Base-by-base conservation (phyloP, 1,139 yeast genomes). In the Geotrichum cucujoidarum region DNA sequence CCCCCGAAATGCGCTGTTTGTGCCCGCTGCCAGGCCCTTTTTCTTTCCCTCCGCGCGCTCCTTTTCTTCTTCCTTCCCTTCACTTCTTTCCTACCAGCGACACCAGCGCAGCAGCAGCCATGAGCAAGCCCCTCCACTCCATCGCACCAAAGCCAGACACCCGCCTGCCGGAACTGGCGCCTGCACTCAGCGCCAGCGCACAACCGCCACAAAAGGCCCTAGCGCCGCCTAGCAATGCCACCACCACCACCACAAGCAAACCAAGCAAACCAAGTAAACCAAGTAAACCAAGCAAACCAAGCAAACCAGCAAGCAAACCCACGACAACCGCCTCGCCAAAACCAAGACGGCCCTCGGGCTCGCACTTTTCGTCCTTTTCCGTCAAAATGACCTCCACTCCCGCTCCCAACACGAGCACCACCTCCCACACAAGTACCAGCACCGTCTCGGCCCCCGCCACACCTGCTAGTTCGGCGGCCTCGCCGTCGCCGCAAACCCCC, bases 361-460 rank as follows among this genome's bases (percentile, higher is more conserved):
- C 42, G n/a, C 47, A 43, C 17, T 41, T 46, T 22, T 40, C 49
- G 2, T 46, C 49, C 17, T 46, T 46, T 22, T 46, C 49, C 10
- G 45, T 46, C 22, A 40, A 46, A 18, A 37, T 46, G 21, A 29
- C 32, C 16, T 18, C 24, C n/a, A 27, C 24, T 7, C 32, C 21
- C 30, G 4, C 27, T 38, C 29, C 20, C 42, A 8, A n/a, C 40
- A 11, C 13, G 27, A n/a, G n/a, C n/a, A n/a, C n/a, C n/a, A n/a
- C n/a, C n/a, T n/a, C n/a, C n/a, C n/a, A n/a, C n/a, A n/a, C n/a
- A n/a, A n/a, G n/a, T n/a, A n/a, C n/a, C n/a, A n/a, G n/a, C n/a
- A n/a, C n/a, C n/a, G n/a, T n/a, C n/a, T n/a, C n/a, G n/a, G n/a
- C n/a, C n/a, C n/a, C n/a, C n/a, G n/a, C n/a, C n/a, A n/a, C n/a